Base-by-base conservation (phyloP, 306 rosid genomes). In the Lathyrus sativus region DNA sequence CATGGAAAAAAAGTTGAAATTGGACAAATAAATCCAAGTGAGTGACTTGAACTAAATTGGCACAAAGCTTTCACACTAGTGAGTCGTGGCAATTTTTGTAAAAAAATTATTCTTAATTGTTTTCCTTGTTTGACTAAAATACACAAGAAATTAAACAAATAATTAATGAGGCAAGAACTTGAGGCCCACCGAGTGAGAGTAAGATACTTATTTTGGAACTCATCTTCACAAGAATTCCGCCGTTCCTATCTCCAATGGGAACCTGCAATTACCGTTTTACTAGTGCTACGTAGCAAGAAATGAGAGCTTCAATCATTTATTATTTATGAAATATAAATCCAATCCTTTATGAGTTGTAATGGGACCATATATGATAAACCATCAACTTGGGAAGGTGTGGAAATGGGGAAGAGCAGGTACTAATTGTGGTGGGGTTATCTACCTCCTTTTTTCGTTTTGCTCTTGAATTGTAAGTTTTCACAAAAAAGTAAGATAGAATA, bases 141-240 rank as follows among this genome's bases (percentile, higher is more conserved):
- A 35, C 11, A 76, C 3, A 28, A 56, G 39, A 31, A 77, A 49
- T 5, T 14, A 49, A 68, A 57, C 13, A n/a, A 67, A 26, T 15
- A 78, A 53, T 55, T 48, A 79, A 74, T 50, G 77, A 50, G 62
- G 2, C 65, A 62, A 14, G 60, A 45, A 71, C 13, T 43, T 7
- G 3, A 13, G 64, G 51, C 18, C 37, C 28, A 29, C 18, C 58
- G 68, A 45, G 65, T 37, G 62, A 79, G 15, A 60, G 59, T 53
- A 49, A 6, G 75, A 72, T 54, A 46, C 78, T 73, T 46, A 18
- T 57, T 57, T 73, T 77, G 74, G 71, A 65, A 81, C 74, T 73
- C 70, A 72, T 51, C 49, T 55, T 74, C 82, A 77, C 80, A 69
- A 31, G 49, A 81, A 81, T 73, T 35, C 67, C 82, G 85, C 68